Percentiles rank a stretch among this genome's conserved stretches.
phyloP scores from a whole-genome alignment of 2,329 filamentous ascomycete species.

The Diaporthe capsici region DNA sequence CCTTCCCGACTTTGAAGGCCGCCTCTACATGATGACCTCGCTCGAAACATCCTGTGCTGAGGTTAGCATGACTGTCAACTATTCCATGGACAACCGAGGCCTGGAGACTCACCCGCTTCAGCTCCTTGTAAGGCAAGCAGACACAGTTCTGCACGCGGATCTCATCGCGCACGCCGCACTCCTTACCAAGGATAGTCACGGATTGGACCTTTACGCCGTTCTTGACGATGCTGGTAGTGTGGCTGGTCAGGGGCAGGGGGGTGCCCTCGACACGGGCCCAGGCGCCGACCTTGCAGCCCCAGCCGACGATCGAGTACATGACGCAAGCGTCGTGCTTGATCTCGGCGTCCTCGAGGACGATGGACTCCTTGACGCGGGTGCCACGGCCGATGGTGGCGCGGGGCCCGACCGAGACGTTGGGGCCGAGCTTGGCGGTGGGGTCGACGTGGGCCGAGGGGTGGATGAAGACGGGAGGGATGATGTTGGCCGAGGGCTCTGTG shows the following conservation, averaged over 20 bases:
- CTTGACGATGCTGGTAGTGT: slow-evolving; percentile 95
- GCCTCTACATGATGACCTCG: slow-evolving; percentile 74
- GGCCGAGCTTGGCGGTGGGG: slow-evolving; percentile 94
- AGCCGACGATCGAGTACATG: slow-evolving; percentile 95
- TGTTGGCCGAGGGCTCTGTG: slow-evolving; percentile 84
- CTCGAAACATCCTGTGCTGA: slow-evolving; percentile 80
- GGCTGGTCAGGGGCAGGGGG: slow-evolving; percentile 87
- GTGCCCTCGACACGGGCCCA: slow-evolving; percentile 98
- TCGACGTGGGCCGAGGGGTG: slow-evolving; percentile 92
- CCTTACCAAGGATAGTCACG: slow-evolving; percentile 97
- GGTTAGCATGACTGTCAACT: slow-evolving; percentile 2
- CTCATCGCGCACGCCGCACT: slow-evolving; percentile 94
- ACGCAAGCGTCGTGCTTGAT: slow-evolving; percentile 98
- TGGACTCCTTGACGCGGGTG: slow-evolving; percentile 93
- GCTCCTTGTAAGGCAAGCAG: slow-evolving; percentile 96
- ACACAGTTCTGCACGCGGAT: slow-evolving; percentile 98
- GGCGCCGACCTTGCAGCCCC: slow-evolving; percentile 95
- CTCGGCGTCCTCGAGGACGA: slow-evolving; percentile 94
- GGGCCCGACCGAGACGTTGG: slow-evolving; percentile 97
- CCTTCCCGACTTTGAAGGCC: background rate
- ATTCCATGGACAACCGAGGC: background rate
- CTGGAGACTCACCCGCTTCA: slow-evolving; percentile 83
- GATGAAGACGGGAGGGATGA: slow-evolving; percentile 94
- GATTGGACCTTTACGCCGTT: slow-evolving; percentile 99
- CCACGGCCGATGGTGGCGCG: slow-evolving; percentile 87